Percentiles rank a stretch among this genome's conserved stretches.
Evolutionary conservation across 2,329 filamentous ascomycete genomes (phyloP).

Genomic region (Epichloe typhina): DNA sequence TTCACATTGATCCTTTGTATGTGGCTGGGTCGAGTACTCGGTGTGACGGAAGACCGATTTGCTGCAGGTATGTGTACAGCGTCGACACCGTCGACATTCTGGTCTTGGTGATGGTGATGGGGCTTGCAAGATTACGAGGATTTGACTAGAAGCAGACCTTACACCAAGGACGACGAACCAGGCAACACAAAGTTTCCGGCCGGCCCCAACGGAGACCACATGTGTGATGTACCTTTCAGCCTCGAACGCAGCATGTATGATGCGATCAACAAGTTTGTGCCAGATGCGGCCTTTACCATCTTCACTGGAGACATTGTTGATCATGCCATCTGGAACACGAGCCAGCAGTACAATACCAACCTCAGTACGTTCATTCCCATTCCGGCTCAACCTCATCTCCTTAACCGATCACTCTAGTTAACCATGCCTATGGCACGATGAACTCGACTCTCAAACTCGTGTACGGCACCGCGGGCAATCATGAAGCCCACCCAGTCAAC

Average conservation of each 20-base stretch:
- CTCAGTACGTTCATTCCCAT: constrained; percentile 13
- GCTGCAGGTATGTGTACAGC: constrained; percentile 31
- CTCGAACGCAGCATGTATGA: constrained; percentile 43
- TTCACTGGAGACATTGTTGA: constrained; percentile 48
- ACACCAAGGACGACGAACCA: constrained; percentile 31
- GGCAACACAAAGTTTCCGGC: constrained; percentile 36
- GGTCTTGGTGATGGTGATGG: too few relatives aligned
- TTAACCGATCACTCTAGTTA: constrained; percentile 16
- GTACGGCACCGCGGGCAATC: constrained; percentile 42
- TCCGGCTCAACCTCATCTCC: constrained; percentile 15
- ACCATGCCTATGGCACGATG: constrained; percentile 34
- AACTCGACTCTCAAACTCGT: constrained; percentile 26
- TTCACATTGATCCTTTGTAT: constrained; percentile 45
- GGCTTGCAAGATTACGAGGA: not conserved
- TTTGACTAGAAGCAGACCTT: constrained; percentile 21
- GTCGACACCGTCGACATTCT: too few relatives aligned
- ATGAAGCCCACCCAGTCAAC: constrained; percentile 40
- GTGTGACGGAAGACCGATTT: constrained; percentile 42
- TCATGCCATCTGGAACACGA: constrained; percentile 36
- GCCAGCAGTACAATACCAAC: constrained; percentile 17
- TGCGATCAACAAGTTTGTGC: constrained; percentile 31
- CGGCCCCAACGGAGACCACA: constrained; percentile 37
- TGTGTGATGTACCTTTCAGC: constrained; percentile 36
- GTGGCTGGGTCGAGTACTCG: constrained; percentile 37
- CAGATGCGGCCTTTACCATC: constrained; percentile 37